Base-by-base conservation (phyloP, 495 filamentous ascomycete species). In the Hyaloscypha variabilis region DNA sequence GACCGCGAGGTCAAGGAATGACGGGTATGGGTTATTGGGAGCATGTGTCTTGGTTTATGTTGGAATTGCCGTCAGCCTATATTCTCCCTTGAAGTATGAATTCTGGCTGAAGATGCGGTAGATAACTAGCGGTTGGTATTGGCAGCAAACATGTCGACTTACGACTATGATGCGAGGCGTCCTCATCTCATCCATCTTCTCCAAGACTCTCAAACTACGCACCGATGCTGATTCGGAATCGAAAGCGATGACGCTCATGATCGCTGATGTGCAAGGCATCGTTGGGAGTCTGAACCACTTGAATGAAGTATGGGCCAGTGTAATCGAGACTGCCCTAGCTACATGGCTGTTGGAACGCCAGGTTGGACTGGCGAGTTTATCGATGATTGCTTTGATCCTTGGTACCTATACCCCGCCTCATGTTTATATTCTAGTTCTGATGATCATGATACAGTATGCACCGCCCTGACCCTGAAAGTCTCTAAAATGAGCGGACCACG, bases 21-120 rank as follows among this genome's bases (percentile, higher is more conserved):
- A 80, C 28, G 79, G 83, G 50, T 86, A 89, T 70, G 87, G 87
- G 3, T 72, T 90, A 58, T 87, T 91, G 62, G 88, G 85, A n/a
- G 88, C 87, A 1, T 87, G 84, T 65, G 69, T 81, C 23, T 62
- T 88, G 6, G 83, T 90, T 0, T 91, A 90, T 65, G 65, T 77
- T 26, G 87, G 87, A 0, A 82, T 90, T 29, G 88, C 85, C 10
- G 78, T 83, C 28, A 19, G 58, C 52, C 31, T n/a, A 34, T 34
- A 34, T 6, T 13, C 13, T 13, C 13, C 23, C 49, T 17, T 52
- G 49, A 34, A 34, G 49, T 52, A 8, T 13, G 3, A 13, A 52
- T 52, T 52, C 19, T 52, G 8, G 19, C 2, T 25, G n/a, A 52
- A 8, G n/a, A 52, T 21, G 1, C 49, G 8, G 24, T 19, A 34